Evolutionary conservation across 2,329 filamentous ascomycete species (phyloP).

Genomic region (Ceratocystis variospora): DNA sequence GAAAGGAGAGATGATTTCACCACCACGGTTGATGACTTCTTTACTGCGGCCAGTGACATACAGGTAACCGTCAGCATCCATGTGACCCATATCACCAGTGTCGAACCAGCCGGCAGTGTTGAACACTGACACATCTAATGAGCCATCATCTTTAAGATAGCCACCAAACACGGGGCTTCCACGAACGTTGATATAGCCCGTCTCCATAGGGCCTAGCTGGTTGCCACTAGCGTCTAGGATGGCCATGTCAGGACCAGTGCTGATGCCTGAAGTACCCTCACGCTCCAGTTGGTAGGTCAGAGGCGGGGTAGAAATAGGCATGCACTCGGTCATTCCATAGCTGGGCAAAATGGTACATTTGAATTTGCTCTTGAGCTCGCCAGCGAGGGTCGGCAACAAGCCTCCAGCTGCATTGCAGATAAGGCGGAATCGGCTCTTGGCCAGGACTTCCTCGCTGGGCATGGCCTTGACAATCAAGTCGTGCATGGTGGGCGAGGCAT

Average conservation of each 20-base stretch:
- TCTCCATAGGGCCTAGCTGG: constrained; percentile 22
- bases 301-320: constrained; percentile 43
- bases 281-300: constrained; percentile 39
- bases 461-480: constrained; percentile 38
- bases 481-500: constrained; percentile 45
- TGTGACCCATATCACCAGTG: constrained; percentile 40
- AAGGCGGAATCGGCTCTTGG: constrained; percentile 35
- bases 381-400: constrained; percentile 37
- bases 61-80: constrained; percentile 38
- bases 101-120: constrained; percentile 39
- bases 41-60: constrained; percentile 43
- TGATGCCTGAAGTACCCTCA: constrained; percentile 39
- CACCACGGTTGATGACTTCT: constrained; percentile 44
- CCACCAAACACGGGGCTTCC: constrained; percentile 39
- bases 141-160: constrained; percentile 33
- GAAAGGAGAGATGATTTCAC: constrained; percentile 45
- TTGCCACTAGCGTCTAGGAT: constrained; percentile 34
- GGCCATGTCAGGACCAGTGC: constrained; percentile 37
- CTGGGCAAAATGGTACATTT: constrained; percentile 39
- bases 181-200: constrained; percentile 37
- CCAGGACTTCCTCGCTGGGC: constrained; percentile 27
- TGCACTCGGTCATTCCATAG: constrained; percentile 48
- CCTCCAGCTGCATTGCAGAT: constrained; percentile 43
- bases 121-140: constrained; percentile 34
- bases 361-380: constrained; percentile 37